Evolutionary conservation across 371 early-diverging fungal genomes (phyloP).

Genomic region (Actinomortierella wolfii): DNA sequence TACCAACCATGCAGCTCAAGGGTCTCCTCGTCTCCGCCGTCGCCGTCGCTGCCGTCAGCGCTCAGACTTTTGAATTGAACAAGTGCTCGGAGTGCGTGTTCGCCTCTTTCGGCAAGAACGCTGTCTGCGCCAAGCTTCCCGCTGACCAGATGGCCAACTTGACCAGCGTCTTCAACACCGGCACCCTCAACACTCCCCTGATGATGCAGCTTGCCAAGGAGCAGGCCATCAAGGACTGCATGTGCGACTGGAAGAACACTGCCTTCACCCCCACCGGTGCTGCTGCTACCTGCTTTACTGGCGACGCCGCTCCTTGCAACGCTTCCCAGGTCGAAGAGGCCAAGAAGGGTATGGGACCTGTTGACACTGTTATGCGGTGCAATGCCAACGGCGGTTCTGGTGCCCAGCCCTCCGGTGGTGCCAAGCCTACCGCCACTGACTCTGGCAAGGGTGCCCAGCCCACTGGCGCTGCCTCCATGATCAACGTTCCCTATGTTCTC

Average conservation of each 20-base stretch:
- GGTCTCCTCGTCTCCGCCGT: conserved; percentile 33
- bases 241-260: conserved; percentile 23
- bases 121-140: conserved; percentile 14
- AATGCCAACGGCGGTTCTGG: not conserved
- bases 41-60: conserved; percentile 28
- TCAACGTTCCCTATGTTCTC: conserved; percentile 34
- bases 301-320: conserved; percentile 15
- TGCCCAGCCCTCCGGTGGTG: conserved; percentile 2
- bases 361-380: conserved; percentile 3
- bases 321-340: conserved; percentile 11
- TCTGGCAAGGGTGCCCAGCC: conserved; percentile 3
- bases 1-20: conserved; percentile 40
- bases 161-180: conserved; percentile 3
- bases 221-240: conserved; percentile 12
- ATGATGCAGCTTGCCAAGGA: conserved; percentile 2
- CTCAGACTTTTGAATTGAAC: conserved; percentile 20
- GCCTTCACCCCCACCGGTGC: conserved; percentile 17
- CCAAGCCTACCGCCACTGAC: not conserved
- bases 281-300: conserved; percentile 7
- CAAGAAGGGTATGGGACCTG: not conserved
- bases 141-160: not conserved
- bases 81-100: conserved; percentile 21
- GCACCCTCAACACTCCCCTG: not conserved
- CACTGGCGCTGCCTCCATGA: conserved; percentile 5
- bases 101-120: conserved; percentile 17